Conservation (phyloP, 257 asterid species). For the Nicotiana noctiflora region DNA sequence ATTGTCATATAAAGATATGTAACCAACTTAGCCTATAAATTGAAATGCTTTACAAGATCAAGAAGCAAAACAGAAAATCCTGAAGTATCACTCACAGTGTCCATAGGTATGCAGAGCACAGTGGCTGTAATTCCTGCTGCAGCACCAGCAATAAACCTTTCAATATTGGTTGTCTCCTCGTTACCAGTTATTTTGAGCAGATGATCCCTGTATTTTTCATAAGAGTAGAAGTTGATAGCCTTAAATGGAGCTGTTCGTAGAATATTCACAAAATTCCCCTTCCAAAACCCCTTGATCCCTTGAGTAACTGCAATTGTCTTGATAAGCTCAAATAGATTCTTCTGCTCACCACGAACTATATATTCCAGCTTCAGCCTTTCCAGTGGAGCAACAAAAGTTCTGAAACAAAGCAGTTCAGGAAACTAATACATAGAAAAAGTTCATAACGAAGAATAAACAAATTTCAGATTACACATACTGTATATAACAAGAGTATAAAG, state of each 20-base stretch:
- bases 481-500: not conserved
- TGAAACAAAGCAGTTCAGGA: conserved; percentile 29
- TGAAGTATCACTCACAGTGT: conserved; percentile 64
- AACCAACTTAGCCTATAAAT: conserved; percentile 4
- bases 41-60: conserved; percentile 12
- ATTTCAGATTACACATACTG: not conserved
- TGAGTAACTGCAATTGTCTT: conserved; percentile 64
- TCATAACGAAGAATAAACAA: not conserved
- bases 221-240: conserved; percentile 87
- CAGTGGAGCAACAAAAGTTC: conserved; percentile 93
- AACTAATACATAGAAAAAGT: not conserved
- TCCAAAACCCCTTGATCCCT: conserved; percentile 92
- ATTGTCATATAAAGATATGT: not conserved
- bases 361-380: conserved; percentile 96
- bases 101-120: conserved; percentile 92
- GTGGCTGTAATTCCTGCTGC: conserved; percentile 98
- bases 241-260: conserved; percentile 97
- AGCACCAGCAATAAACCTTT: conserved; percentile 92
- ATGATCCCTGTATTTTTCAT: conserved; percentile 70
- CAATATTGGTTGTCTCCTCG: conserved; percentile 73
- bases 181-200: conserved; percentile 69
- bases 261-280: conserved; percentile 89
- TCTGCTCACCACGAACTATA: conserved; percentile 85
- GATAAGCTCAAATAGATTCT: conserved; percentile 58
- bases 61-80: conserved; percentile 3